Conservation (phyloP, 225 moss, liverwort and hornwort genomes). For the Lunularia cruciata region DNA sequence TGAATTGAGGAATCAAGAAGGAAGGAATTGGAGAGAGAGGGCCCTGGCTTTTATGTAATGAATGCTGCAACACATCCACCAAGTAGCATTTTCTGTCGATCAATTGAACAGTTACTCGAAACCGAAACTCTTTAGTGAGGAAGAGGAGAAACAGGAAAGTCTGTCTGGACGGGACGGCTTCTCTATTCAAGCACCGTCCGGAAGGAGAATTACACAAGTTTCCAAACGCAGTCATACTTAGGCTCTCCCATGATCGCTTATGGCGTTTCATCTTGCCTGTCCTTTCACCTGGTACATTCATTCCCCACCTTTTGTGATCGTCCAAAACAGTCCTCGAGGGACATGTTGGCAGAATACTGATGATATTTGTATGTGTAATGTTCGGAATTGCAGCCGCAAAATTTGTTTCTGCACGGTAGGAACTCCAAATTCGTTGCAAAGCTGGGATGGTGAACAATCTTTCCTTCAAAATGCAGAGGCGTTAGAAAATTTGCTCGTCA, state of each 20-base stretch:
- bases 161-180: no score
- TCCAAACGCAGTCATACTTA: not conserved
- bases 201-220: not conserved
- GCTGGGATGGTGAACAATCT: constrained; percentile 35
- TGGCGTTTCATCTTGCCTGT: constrained; percentile 90
- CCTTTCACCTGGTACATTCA: constrained; percentile 70
- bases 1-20: no score
- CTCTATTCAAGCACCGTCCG: no score
- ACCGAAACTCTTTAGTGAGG: no score
- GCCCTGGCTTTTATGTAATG: no score
- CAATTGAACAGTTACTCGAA: no score
- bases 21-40: no score
- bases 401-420: constrained; percentile 84
- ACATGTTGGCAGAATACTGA: not conserved
- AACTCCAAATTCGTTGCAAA: constrained; percentile 51
- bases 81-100: no score
- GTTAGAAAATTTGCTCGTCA: constrained; percentile 51
- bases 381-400: constrained; percentile 69
- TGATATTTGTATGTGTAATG: not conserved
- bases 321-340: no score
- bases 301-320: not conserved
- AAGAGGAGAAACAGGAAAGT: no score
- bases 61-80: no score
- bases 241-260: constrained; percentile 21
- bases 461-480: constrained; percentile 54